These are phyloP conservation scores for Rhodocollybia butyracea DNA, from an alignment of 768 basidiomycete species.

Conservation along the genomic window DNA sequence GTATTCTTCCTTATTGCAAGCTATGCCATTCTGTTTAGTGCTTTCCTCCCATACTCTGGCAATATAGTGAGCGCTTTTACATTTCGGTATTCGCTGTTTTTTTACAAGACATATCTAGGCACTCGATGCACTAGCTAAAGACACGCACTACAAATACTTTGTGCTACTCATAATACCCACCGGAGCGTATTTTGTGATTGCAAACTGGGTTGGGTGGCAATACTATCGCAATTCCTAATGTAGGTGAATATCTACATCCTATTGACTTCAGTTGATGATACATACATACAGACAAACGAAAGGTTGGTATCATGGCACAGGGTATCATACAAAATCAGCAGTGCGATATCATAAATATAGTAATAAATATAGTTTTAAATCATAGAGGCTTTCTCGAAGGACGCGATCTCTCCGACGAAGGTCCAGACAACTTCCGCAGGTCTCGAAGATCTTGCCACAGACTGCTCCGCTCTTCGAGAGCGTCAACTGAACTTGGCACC, in stretches of 20 bases:
- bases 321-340: background rate
- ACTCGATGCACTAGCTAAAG: conserved; percentile 59
- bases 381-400: conserved; percentile 32
- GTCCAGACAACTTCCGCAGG: conserved; percentile 43
- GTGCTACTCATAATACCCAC: conserved; percentile 75
- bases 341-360: background rate
- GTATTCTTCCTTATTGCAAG: conserved; percentile 55
- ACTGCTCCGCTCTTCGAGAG: conserved; percentile 38
- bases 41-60: conserved; percentile 53
- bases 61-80: conserved; percentile 39
- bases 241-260: background rate
- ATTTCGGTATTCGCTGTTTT: background rate
- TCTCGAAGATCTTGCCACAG: conserved; percentile 57
- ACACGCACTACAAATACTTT: conserved; percentile 92
- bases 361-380: conserved; percentile 4
- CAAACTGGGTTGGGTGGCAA: conserved; percentile 99
- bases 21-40: conserved; percentile 65
- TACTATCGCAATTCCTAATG: conserved; percentile 86
- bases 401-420: conserved; percentile 40
- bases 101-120: conserved; percentile 47
- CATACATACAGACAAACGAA: background rate
- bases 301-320: too few relatives aligned
- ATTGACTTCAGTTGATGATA: background rate
- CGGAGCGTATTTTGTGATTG: conserved; percentile 86
- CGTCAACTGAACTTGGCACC: conserved; percentile 25